Conservation (phyloP, 208 protist species). For the Naegleria gruberi region DNA sequence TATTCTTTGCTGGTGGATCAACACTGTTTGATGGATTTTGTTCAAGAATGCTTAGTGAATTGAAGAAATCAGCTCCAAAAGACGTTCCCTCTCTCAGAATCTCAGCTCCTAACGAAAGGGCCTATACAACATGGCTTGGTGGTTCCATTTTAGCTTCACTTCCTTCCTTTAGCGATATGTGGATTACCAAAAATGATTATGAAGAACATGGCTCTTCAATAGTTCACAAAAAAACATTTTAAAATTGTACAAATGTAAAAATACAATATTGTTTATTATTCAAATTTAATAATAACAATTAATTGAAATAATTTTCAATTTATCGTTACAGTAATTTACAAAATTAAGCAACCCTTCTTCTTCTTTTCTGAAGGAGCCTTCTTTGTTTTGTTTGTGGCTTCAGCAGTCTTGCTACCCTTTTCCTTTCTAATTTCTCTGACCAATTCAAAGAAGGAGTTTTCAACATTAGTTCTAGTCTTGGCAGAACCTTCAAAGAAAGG, state of each 20-base stretch:
- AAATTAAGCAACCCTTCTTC: not conserved
- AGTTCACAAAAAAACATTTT: constrained; percentile 48
- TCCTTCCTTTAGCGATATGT: constrained; percentile 22
- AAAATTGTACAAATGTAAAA: too few relatives aligned
- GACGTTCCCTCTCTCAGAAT: not conserved
- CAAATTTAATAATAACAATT: too few relatives aligned
- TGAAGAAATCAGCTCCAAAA: constrained; percentile 47
- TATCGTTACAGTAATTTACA: not conserved
- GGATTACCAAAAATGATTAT: constrained; percentile 67
- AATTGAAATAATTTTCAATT: too few relatives aligned
- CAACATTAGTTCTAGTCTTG: constrained; percentile 4
- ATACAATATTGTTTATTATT: too few relatives aligned
- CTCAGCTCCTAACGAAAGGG: constrained; percentile 43
- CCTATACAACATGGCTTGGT: constrained; percentile 60
- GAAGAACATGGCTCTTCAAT: constrained; percentile 54
- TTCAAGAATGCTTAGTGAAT: constrained; percentile 84
- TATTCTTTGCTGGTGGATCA: constrained; percentile 92
- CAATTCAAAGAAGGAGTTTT: constrained; percentile 6
- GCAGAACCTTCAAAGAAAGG: constrained; percentile 20
- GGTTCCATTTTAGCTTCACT: constrained; percentile 63
- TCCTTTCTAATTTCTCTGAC: constrained; percentile 21
- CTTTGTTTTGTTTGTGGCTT: not conserved
- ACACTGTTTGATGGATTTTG: constrained; percentile 94
- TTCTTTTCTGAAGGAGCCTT: not conserved
- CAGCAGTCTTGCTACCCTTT: not conserved